Percentiles rank a stretch among this genome's conserved stretches.
Evolutionary conservation across 2,329 filamentous ascomycete genomes (phyloP).

Genomic region (Aspergillus pseudonomiae): DNA sequence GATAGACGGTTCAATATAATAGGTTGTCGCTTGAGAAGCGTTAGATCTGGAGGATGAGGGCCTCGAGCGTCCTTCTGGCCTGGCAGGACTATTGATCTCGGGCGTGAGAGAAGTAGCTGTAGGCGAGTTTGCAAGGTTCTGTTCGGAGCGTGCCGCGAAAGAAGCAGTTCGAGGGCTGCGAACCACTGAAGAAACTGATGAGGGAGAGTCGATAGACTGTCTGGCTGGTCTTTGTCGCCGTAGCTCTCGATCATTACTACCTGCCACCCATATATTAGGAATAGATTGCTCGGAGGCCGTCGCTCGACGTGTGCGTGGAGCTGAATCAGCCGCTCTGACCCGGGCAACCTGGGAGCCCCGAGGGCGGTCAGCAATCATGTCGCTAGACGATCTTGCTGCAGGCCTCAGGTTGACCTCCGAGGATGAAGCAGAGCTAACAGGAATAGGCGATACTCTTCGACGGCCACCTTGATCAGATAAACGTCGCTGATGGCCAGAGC

Average conservation of each 20-base stretch:
- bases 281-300: slow-evolving; percentile 37
- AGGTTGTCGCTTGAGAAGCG: slow-evolving; percentile 24
- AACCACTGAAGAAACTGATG: slow-evolving; percentile 23
- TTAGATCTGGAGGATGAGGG: slow-evolving; percentile 37
- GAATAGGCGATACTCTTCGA: slow-evolving; percentile 38
- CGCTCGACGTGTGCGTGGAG: slow-evolving; percentile 33
- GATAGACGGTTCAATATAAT: slow-evolving; percentile 72
- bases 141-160: slow-evolving; percentile 17
- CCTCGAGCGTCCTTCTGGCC: slow-evolving; percentile 30
- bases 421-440: slow-evolving; percentile 34
- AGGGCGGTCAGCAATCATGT: slow-evolving; percentile 38
- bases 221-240: slow-evolving; percentile 26
- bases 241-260: slow-evolving; percentile 26
- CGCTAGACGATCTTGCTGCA: slow-evolving; percentile 39
- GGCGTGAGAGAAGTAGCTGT: slow-evolving; percentile 18
- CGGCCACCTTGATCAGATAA: slow-evolving; percentile 40
- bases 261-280: slow-evolving; percentile 29
- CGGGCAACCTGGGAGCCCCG: slow-evolving; percentile 30
- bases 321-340: slow-evolving; percentile 27
- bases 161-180: slow-evolving; percentile 7
- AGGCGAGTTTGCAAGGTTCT: slow-evolving; percentile 11
- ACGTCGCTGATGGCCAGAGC: slow-evolving; percentile 35
- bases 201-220: slow-evolving; percentile 29
- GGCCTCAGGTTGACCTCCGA: slow-evolving; percentile 39
- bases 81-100: slow-evolving; percentile 20